Base-by-base conservation (phyloP, 805 yeast species). In the Wickerhamiella australiensis region DNA sequence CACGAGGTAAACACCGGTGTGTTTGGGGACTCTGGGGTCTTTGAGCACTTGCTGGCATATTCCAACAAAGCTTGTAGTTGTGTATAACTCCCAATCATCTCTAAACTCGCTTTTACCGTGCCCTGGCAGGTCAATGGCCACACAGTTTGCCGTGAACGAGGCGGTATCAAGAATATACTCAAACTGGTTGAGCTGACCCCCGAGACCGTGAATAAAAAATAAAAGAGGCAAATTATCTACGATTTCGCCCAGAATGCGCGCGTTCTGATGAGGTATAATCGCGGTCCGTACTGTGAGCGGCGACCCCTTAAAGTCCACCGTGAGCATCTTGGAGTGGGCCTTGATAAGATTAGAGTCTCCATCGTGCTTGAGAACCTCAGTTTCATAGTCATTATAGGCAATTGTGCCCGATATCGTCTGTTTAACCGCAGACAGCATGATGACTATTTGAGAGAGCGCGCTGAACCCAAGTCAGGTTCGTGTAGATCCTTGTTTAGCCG, bases 151-250 rank as follows among this genome's bases (percentile, higher is more conserved):
- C 53, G 79, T 74, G 55, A 76, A 78, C 29, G 81, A 67, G 55
- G 84, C 75, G 47, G 77, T 68, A 23, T 78, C 79, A 6, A 85
- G 65, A 35, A 85, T 66, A 1, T 81, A 79, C 58, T 84, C 92
- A 62, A 88, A 88, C 62, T 87, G 96, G 20, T 85, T 77, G 61
- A 84, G 68, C 57, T 80, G 90, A 1, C 97, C 97, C 1, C 96
- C 97, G 18, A 90, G 64, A 0, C 97, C 97, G 67, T 87, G 96
- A 17, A 88, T 60, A 50, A 86, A 76, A 2, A 85, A 65, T 5
- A 82, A 63, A 2, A 79, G 67, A 0, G 94, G 94, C 37, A 78
- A 52, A 18, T 48, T 36, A 5, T 50, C 29, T 5, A 37, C 36
- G 2, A 37, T 20, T 9, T 27, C 36, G n/a, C 49, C 49, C 21